A percentile compares a stretch with the other conserved stretches of the same genome.
These are phyloP conservation scores for Trapa incisa DNA, from an alignment of 345 rosid species.

Conservation along the genomic window DNA sequence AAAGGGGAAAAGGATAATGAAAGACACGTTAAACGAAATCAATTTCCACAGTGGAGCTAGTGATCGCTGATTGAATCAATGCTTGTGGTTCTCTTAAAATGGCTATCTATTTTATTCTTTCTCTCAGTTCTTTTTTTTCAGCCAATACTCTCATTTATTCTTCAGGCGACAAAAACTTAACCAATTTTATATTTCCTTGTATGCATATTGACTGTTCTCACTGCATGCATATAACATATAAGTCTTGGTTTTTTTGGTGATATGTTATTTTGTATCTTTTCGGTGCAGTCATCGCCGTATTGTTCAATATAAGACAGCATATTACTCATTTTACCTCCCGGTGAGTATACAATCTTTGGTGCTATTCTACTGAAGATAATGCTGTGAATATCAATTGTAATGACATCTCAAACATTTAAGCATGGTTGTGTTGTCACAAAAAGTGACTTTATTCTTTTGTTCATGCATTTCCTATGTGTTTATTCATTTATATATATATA, in stretches of 20 bases:
- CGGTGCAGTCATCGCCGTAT: slow-evolving; percentile 59
- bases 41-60: not conserved
- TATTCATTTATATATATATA: not conserved
- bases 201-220: no score
- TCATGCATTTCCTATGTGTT: not conserved
- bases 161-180: not conserved
- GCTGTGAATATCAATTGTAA: not conserved
- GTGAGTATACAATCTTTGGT: slow-evolving; percentile 28
- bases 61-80: not conserved
- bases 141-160: not conserved
- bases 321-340: slow-evolving; percentile 75
- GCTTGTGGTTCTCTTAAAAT: not conserved
- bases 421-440: not conserved
- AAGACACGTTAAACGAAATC: not conserved
- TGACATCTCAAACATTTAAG: not conserved
- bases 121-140: no score
- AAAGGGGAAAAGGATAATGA: no score
- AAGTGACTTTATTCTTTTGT: not conserved
- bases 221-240: not conserved
- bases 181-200: not conserved
- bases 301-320: slow-evolving; percentile 69
- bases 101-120: not conserved
- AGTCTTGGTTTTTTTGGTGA: not conserved
- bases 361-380: not conserved
- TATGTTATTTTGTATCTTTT: not conserved